Percentiles rank a stretch among this genome's conserved stretches.
Conservation (phyloP, 805 yeast species). For the Yamadazyma akitaensis region DNA sequence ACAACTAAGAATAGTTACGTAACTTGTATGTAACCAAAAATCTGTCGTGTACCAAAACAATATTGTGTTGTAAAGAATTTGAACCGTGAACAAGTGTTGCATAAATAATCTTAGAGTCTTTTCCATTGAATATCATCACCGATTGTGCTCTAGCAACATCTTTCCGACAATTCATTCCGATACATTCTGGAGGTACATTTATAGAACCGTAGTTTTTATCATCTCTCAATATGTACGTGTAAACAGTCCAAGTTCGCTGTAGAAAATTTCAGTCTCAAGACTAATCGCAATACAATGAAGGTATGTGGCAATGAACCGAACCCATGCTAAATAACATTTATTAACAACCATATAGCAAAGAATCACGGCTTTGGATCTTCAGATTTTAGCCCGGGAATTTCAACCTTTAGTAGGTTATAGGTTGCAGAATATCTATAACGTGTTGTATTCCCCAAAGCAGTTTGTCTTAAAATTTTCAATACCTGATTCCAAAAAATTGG, state of each 20-base stretch:
- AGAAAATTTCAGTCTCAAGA: conserved; percentile 2
- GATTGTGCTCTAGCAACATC: no score
- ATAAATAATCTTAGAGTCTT: no score
- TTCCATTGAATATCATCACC: no score
- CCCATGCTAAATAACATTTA: not conserved
- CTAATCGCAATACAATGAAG: conserved; percentile 12
- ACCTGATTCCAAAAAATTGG: conserved; percentile 74
- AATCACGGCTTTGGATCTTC: conserved; percentile 78
- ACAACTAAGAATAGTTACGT: no score
- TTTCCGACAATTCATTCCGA: no score
- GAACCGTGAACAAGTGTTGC: no score
- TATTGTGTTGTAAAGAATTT: no score
- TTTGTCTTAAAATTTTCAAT: conserved; percentile 75
- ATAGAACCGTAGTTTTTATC: no score
- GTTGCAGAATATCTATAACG: conserved; percentile 80
- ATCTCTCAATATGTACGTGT: not conserved
- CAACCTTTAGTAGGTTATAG: conserved; percentile 60
- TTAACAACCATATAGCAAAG: conserved; percentile 56
- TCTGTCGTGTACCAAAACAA: no score
- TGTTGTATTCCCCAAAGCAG: conserved; percentile 66
- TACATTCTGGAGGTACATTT: no score
- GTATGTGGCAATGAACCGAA: conserved; percentile 9
- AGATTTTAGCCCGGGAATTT: conserved; percentile 66
- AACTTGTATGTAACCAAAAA: no score
- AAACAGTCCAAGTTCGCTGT: not conserved